Conservation (phyloP, 805 yeast genomes). For the Pichia californica region DNA sequence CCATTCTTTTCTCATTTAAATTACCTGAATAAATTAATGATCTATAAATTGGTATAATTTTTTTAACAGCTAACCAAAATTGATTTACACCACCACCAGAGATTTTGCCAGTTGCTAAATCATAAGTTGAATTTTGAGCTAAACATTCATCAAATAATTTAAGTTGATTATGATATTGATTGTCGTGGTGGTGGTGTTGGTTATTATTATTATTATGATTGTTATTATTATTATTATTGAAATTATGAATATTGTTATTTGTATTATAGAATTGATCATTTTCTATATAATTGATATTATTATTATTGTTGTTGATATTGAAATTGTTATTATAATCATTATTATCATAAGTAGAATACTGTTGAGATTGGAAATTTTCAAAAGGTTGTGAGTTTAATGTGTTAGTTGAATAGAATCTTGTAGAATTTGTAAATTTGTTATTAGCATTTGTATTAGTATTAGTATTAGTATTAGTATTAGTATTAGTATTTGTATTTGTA, state of each 20-base stretch:
- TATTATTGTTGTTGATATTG: not conserved
- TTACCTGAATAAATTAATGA: slow-evolving; percentile 42
- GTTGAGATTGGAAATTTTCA: not conserved
- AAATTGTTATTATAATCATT: not conserved
- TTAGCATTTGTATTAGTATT: not conserved
- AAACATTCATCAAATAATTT: slow-evolving; percentile 41
- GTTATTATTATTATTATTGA: not conserved
- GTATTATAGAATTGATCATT: not conserved
- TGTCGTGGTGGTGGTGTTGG: not conserved
- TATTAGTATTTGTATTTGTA: not conserved
- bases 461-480: no score
- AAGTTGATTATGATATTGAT: slow-evolving; percentile 5
- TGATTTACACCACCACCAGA: slow-evolving; percentile 35
- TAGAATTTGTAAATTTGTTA: not conserved
- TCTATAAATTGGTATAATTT: slow-evolving; percentile 44
- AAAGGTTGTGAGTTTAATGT: not conserved
- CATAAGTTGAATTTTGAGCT: slow-evolving; percentile 30
- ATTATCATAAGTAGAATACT: not conserved
- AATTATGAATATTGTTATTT: not conserved
- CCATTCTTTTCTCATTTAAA: slow-evolving; percentile 39
- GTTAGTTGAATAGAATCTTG: not conserved
- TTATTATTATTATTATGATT: not conserved
- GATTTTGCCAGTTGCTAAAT: slow-evolving; percentile 34
- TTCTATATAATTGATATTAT: not conserved
- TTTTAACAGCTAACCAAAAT: slow-evolving; percentile 48